phyloP scores from a whole-genome alignment of 2,329 filamentous ascomycete genomes.

The Penicillium sp. region DNA sequence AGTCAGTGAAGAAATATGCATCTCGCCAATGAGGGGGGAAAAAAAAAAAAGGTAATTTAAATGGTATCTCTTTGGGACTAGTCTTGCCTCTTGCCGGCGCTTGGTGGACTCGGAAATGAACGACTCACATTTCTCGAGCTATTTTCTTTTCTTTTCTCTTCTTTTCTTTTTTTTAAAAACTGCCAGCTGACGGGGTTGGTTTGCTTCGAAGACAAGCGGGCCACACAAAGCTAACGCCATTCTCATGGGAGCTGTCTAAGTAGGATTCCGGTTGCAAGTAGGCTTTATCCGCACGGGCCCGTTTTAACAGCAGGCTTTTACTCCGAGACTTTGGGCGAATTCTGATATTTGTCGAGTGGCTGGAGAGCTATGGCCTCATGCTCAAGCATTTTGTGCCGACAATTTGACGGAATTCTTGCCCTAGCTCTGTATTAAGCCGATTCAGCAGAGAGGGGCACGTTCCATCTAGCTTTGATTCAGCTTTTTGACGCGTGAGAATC shows the following conservation, averaged over 20 bases:
- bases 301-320: too few species aligned
- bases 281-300: too few species aligned
- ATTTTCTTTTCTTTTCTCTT: background rate
- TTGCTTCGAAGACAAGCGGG: background rate
- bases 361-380: too few species aligned
- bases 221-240: too few species aligned
- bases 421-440: constrained; percentile 4
- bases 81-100: background rate
- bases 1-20: background rate
- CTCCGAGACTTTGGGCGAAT: too few species aligned
- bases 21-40: too few species aligned
- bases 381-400: background rate
- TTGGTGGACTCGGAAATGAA: background rate
- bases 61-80: background rate
- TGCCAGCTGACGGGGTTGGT: background rate
- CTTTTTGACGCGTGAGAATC: constrained; percentile 11
- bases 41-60: background rate
- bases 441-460: constrained; percentile 17
- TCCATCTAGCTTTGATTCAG: constrained; percentile 11
- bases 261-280: too few species aligned
- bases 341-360: too few species aligned
- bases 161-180: background rate
- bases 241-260: too few species aligned
- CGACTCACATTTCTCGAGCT: background rate
- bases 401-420: constrained; percentile 10